Percentiles rank a stretch among this genome's conserved stretches.
Conservation (phyloP, 371 early-diverging fungal genomes). For the Dinochytrium kinnereticum region DNA sequence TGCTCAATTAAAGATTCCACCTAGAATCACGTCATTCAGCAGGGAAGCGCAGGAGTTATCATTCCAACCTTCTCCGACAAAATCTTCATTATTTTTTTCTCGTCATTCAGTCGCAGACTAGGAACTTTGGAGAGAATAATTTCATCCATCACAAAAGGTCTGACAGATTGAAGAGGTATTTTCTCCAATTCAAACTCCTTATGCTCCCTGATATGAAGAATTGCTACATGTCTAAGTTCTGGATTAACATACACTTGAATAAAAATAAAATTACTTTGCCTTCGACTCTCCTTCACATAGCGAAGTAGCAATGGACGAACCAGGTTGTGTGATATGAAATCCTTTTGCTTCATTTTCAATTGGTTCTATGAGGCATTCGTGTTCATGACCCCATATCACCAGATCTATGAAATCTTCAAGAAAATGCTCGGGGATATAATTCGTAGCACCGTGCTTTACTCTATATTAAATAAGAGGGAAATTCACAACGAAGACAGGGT, state of each 20-base stretch:
- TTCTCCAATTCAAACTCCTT: conserved; percentile 70
- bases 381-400: conserved; percentile 99
- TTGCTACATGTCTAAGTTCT: conserved; percentile 68
- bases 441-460: conserved; percentile 78
- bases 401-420: conserved; percentile 86
- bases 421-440: conserved; percentile 90
- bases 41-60: too few species aligned
- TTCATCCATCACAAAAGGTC: conserved; percentile 87
- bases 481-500: neutral
- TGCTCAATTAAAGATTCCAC: conserved; percentile 71
- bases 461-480: conserved; percentile 43
- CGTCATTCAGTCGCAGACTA: conserved; percentile 22
- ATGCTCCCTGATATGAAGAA: conserved; percentile 67
- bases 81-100: conserved; percentile 42
- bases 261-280: conserved; percentile 72
- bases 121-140: conserved; percentile 62
- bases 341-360: conserved; percentile 64
- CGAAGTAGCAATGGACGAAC: conserved; percentile 96
- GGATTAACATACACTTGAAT: neutral
- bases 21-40: conserved; percentile 24
- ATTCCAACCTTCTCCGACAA: conserved; percentile 57
- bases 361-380: conserved; percentile 91
- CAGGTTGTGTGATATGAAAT: conserved; percentile 92
- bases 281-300: conserved; percentile 89
- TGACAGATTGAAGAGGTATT: conserved; percentile 78